Base-by-base conservation (phyloP, 1,284 basidiomycete species). In the Sphagnurus paluster region DNA sequence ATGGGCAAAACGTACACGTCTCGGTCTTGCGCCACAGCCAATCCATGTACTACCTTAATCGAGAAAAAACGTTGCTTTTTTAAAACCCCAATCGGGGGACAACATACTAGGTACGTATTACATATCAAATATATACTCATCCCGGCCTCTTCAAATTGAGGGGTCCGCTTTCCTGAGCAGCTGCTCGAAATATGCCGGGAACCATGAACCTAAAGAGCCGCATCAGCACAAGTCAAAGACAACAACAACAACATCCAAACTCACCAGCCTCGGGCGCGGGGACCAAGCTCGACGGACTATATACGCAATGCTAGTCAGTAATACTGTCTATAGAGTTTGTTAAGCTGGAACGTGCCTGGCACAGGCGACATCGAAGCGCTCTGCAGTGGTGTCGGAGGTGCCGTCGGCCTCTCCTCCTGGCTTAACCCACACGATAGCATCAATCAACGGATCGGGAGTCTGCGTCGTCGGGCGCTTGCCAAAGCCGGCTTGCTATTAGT, bases 401-500 rank as follows among this genome's bases (percentile, higher is more conserved):
- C 75, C 75, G 57, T 77, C 76, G 30, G 63, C 70, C 59, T 77
- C 74, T 46, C 75, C 75, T 61, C 74, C 73, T 42, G 75, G 75
- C 66, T 79, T 77, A 52, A 74, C 71, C 75, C 75, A 77, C 52
- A 76, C 73, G 57, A 77, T 68, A 39, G 73, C 65, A 60, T 77
- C 75, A 46, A 76, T 69, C 52, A 70, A 58, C 17, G 60, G 46
- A 44, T 64, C 65, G 42, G 66, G 68, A 20, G 70, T 71, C 60
- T 65, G 61, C 5, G 74, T 70, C 28, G 73, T 74, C 25, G 74
- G 75, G 54, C 70, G 71, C 17, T 64, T 67, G 51, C 75, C 75
- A 55, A 74, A 75, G 34, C 74, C 75, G 42, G 75, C 75, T 54
- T 7, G 11, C 25, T 26, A 26, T n/a, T n/a, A n/a, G n/a, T n/a